Conservation (phyloP, 2,329 filamentous ascomycete genomes). For the Metarhizium album region DNA sequence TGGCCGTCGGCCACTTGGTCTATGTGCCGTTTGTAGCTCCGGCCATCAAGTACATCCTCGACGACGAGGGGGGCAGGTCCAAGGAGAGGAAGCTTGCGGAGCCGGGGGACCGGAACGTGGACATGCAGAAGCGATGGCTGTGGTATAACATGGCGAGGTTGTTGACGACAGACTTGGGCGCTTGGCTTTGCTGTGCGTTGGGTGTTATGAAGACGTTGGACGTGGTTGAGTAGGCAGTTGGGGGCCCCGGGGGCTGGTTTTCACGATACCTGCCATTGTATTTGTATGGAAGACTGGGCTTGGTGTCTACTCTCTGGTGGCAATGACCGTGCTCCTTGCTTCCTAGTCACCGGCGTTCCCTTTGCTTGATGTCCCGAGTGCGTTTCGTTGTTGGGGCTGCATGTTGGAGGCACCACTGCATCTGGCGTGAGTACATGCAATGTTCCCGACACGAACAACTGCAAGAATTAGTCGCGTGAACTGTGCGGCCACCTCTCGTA, state of each 20-base stretch:
- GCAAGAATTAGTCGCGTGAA: too few relatives aligned
- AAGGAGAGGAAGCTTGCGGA: conserved; percentile 7
- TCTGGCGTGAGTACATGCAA: too few relatives aligned
- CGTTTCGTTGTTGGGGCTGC: too few relatives aligned
- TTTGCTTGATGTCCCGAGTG: too few relatives aligned
- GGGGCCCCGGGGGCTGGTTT: not conserved
- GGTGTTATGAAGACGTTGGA: conserved; percentile 10
- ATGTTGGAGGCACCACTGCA: too few relatives aligned
- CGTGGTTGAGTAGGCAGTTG: not conserved
- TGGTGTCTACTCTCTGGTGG: too few relatives aligned
- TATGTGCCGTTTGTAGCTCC: conserved; percentile 24
- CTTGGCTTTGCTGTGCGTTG: conserved; percentile 22
- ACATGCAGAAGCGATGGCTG: conserved; percentile 21
- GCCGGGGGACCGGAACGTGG: conserved; percentile 16
- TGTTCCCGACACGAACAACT: too few relatives aligned
- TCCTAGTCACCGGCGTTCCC: too few relatives aligned
- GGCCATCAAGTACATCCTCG: conserved; percentile 19
- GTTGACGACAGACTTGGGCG: conserved; percentile 23
- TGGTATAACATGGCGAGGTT: conserved; percentile 20
- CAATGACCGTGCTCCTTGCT: too few relatives aligned
- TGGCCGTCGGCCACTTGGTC: conserved; percentile 22
- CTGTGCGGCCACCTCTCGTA: too few relatives aligned
- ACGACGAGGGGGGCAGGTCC: conserved; percentile 12
- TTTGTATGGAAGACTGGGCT: too few relatives aligned
- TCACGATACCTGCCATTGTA: not conserved